Conservation (phyloP, 2,329 filamentous ascomycete genomes). For the Pseudogymnoascus sp. region DNA sequence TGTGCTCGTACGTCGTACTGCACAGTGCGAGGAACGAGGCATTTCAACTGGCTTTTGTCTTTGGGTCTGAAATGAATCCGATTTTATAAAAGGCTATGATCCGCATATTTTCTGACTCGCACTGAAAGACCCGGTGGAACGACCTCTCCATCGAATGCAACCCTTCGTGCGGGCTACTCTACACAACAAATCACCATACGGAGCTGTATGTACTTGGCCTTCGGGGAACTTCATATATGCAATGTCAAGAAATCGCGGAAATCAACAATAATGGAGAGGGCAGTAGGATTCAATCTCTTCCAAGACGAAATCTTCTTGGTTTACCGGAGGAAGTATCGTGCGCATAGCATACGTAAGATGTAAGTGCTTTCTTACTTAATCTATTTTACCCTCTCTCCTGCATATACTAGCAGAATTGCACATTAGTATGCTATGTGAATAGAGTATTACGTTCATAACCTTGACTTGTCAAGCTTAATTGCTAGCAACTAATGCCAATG, state of each 20-base stretch:
- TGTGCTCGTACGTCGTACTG: neutral
- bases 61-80: neutral
- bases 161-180: neutral
- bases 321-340: neutral
- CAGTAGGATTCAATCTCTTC: neutral
- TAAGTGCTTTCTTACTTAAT: neutral
- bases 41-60: neutral
- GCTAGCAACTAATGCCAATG: neutral
- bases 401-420: constrained; percentile 4
- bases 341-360: neutral
- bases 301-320: neutral
- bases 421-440: neutral
- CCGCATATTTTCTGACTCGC: neutral
- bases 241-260: neutral
- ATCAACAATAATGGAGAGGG: neutral
- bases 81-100: neutral
- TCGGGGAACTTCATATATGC: neutral
- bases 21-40: neutral
- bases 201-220: neutral
- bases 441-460: too few species aligned
- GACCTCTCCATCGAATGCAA: neutral
- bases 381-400: neutral
- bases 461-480: neutral
- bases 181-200: neutral
- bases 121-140: neutral